Evolutionary conservation across 495 filamentous ascomycete species (phyloP).

Genomic region (Aspergillus incahuasiensis): DNA sequence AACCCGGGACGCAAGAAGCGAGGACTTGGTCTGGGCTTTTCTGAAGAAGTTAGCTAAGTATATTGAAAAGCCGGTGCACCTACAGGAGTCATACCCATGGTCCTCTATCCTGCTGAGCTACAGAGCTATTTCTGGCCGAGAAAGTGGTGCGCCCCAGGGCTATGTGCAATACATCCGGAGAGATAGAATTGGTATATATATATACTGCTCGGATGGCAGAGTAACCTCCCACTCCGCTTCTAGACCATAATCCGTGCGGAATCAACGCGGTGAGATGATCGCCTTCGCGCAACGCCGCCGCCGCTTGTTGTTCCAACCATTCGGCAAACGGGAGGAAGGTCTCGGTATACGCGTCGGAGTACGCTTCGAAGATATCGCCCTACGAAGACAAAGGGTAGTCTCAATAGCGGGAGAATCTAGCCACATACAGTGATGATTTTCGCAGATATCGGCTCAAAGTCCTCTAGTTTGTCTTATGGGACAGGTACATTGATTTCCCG

Average conservation of each 20-base stretch:
- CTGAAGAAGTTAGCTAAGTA: conserved; percentile 54
- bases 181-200: conserved; percentile 63
- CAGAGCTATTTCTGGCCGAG: conserved; percentile 59
- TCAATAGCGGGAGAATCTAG: neutral
- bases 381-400: conserved; percentile 15
- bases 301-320: conserved; percentile 46
- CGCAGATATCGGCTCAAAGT: conserved; percentile 70
- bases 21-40: conserved; percentile 64
- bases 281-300: conserved; percentile 37
- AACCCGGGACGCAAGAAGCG: conserved; percentile 65
- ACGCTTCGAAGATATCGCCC: conserved; percentile 59
- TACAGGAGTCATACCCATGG: conserved; percentile 80
- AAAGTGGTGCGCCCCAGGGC: conserved; percentile 68
- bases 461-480: conserved; percentile 67
- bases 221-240: conserved; percentile 74
- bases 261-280: conserved; percentile 48
- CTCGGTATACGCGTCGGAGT: conserved; percentile 57
- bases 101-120: conserved; percentile 62
- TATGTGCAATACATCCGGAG: conserved; percentile 61
- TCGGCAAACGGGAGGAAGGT: conserved; percentile 57
- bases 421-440: conserved; percentile 52
- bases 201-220: conserved; percentile 71
- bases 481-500: conserved; percentile 65
- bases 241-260: conserved; percentile 66
- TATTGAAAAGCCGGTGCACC: too few species aligned